Evolutionary conservation across 371 early-diverging fungal genomes (phyloP).

Genomic region (Nematocida displodere): DNA sequence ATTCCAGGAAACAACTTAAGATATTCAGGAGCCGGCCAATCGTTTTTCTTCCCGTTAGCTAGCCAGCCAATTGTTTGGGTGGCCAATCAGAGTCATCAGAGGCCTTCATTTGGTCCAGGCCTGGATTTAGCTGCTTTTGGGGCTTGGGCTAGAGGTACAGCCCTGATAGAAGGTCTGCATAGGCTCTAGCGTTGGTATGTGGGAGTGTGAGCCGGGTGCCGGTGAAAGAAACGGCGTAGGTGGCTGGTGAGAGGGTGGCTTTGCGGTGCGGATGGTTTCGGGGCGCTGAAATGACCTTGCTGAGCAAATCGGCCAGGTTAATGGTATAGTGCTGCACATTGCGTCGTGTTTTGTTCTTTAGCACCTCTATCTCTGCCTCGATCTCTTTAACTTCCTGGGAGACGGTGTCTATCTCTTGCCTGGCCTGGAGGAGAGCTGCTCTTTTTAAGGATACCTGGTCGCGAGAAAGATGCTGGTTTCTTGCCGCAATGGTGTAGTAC

Average conservation of each 20-base stretch:
- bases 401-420: neutral
- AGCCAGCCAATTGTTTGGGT: no score
- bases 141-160: no score
- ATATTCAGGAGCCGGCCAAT: conserved; percentile 30
- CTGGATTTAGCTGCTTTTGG: no score
- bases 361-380: neutral
- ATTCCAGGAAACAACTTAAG: neutral
- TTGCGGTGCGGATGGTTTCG: no score
- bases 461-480: neutral
- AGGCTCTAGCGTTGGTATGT: no score
- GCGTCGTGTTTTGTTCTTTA: neutral
- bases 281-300: neutral
- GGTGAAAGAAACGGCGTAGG: no score
- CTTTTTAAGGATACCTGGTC: neutral
- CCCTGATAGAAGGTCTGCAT: no score
- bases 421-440: neutral
- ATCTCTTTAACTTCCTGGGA: neutral
- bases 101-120: no score
- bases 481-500: neutral
- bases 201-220: no score
- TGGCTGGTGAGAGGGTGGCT: no score
- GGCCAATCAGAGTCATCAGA: no score
- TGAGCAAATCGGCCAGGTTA: neutral
- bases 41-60: no score
- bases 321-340: neutral